Conservation (phyloP, 2,329 filamentous ascomycete genomes). For the Arthrobotrys iridis region DNA sequence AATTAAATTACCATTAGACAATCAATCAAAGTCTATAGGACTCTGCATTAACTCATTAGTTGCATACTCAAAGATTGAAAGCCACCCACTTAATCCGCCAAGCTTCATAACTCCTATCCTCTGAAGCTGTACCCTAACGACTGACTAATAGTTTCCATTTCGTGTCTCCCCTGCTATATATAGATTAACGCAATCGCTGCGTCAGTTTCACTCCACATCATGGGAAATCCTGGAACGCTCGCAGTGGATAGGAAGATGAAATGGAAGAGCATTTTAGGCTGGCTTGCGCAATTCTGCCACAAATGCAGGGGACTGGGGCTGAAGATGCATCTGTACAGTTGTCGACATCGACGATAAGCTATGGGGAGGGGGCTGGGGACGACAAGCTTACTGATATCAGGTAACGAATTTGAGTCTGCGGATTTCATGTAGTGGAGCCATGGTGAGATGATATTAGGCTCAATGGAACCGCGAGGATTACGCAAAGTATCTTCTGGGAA, state of each 20-base stretch:
- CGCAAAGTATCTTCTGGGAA: constrained; percentile 1
- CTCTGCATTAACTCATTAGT: constrained; percentile 29
- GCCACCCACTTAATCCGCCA: constrained; percentile 22
- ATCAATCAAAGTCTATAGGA: constrained; percentile 10
- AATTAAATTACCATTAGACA: constrained; percentile 33
- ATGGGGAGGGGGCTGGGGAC: not conserved
- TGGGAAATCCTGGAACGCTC: constrained; percentile 25
- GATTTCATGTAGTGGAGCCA: constrained; percentile 16
- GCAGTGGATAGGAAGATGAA: constrained; percentile 6
- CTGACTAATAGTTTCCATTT: constrained; percentile 53
- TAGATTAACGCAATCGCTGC: constrained; percentile 26
- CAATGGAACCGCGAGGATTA: constrained; percentile 16
- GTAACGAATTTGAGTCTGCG: constrained; percentile 53
- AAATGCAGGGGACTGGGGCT: constrained; percentile 43
- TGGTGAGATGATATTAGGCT: constrained; percentile 38
- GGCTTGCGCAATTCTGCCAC: constrained; percentile 53
- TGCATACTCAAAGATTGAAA: constrained; percentile 24
- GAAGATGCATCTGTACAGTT: constrained; percentile 40
- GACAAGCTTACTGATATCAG: constrained; percentile 50
- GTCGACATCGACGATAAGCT: constrained; percentile 36
- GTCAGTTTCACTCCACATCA: constrained; percentile 19
- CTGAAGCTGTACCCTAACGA: constrained; percentile 30
- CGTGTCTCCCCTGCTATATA: constrained; percentile 49
- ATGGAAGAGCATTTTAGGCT: constrained; percentile 21
- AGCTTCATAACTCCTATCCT: constrained; percentile 33